These are phyloP conservation scores for Imleria badia DNA, from an alignment of 768 basidiomycete species.

Conservation along the genomic window DNA sequence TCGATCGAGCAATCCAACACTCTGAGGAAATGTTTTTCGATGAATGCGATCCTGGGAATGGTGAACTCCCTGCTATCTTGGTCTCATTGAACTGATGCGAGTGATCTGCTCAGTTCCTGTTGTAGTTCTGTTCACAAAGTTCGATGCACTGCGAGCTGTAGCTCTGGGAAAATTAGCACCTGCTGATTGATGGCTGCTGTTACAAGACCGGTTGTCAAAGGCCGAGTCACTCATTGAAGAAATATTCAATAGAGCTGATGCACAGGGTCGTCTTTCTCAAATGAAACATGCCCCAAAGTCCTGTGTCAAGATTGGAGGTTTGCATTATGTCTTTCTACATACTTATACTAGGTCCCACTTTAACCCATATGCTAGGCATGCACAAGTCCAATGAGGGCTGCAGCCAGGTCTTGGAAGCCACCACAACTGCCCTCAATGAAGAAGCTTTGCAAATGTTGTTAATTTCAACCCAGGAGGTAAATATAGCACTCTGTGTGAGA, in stretches of 20 bases:
- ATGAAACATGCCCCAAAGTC: too few species aligned
- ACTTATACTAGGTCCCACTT: too few species aligned
- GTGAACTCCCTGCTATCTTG: background rate
- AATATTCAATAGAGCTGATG: too few species aligned
- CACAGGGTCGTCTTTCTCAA: too few species aligned
- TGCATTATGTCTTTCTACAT: too few species aligned
- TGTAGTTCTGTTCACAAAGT: slow-evolving; percentile 4
- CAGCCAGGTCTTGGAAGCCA: background rate
- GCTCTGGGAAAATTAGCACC: background rate
- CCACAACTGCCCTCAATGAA: background rate
- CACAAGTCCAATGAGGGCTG: background rate
- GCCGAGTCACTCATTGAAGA: background rate
- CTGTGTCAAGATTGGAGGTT: too few species aligned
- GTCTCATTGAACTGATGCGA: background rate
- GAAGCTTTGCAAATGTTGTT: background rate
- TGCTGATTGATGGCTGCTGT: background rate
- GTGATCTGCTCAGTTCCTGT: background rate
- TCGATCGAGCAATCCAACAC: background rate
- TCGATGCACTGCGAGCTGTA: background rate
- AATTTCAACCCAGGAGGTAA: background rate
- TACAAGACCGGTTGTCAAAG: background rate
- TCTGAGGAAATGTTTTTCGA: background rate
- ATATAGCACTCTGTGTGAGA: too few species aligned
- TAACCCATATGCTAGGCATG: background rate
- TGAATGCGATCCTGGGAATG: background rate